Evolutionary conservation across 2,329 filamentous ascomycete genomes (phyloP).

Genomic region (Aphanocladium album): DNA sequence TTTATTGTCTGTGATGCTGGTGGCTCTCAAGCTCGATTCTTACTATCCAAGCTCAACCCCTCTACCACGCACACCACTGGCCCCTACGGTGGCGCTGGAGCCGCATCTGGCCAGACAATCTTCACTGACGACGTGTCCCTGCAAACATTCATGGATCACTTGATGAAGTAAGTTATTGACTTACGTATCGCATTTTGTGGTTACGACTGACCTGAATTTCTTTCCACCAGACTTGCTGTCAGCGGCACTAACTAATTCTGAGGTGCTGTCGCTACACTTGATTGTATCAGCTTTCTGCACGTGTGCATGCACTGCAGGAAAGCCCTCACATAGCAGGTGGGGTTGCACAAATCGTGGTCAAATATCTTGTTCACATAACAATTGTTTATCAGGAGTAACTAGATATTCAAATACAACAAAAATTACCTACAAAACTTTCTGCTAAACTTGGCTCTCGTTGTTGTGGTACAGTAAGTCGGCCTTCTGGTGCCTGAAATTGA

Average conservation of each 20-base stretch:
- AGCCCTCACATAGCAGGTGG: neutral
- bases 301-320: neutral
- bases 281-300: neutral
- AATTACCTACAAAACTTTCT: neutral
- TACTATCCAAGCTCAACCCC: constrained; percentile 94
- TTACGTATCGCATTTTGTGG: no score
- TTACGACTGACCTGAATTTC: constrained; percentile 13
- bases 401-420: neutral
- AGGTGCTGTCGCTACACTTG: neutral
- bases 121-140: constrained; percentile 98
- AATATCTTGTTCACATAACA: neutral
- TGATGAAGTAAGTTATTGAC: constrained; percentile 79
- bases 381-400: neutral
- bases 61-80: constrained; percentile 94
- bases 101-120: constrained; percentile 90
- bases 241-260: constrained; percentile 52
- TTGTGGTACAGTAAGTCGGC: no score
- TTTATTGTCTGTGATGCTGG: constrained; percentile 99
- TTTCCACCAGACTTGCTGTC: constrained; percentile 47
- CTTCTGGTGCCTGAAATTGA: neutral
- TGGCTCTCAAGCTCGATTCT: constrained; percentile 93
- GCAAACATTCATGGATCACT: constrained; percentile 98
- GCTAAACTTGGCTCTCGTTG: neutral
- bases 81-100: constrained; percentile 80
- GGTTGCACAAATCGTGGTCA: neutral